Evolutionary conservation across 139 green algal species (phyloP).

Genomic region (Monoraphidium neglectum): DNA sequence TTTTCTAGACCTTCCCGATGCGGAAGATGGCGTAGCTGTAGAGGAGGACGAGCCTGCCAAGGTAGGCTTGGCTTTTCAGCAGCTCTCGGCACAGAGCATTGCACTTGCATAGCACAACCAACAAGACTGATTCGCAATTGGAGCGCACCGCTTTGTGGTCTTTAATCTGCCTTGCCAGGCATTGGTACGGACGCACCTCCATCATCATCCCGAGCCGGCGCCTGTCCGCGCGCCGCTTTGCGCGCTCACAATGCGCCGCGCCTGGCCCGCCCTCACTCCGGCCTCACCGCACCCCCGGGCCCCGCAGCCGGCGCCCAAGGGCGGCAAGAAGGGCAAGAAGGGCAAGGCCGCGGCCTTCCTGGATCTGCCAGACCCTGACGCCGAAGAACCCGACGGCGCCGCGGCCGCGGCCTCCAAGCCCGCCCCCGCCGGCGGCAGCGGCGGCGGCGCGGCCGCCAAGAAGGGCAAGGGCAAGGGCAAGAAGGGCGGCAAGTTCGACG

Average conservation of each 20-base stretch:
- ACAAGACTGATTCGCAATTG: no score
- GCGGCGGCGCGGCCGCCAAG: background rate
- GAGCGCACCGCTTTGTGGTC: no score
- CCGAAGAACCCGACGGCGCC: background rate
- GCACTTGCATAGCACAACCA: no score
- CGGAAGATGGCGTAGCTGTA: slow-evolving; percentile 20
- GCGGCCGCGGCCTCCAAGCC: background rate
- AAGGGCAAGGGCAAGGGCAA: slow-evolving; percentile 59
- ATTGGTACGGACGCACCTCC: no score
- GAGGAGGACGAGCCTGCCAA: slow-evolving; percentile 22
- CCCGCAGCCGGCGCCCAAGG: background rate
- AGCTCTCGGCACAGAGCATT: no score
- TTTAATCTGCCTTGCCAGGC: no score
- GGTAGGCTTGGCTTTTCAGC: slow-evolving; percentile 1
- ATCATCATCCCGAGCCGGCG: no score
- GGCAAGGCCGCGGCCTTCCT: background rate
- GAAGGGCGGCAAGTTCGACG: slow-evolving; percentile 52
- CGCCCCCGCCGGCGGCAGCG: slow-evolving; percentile 11
- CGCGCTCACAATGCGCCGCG: no score
- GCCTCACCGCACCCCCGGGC: no score
- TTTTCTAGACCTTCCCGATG: slow-evolving; percentile 29
- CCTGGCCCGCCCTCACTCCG: no score
- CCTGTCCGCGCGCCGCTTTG: no score
- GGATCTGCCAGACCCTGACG: background rate
- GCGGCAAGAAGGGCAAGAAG: slow-evolving; percentile 33